A percentile compares a stretch with the other conserved stretches of the same genome.
Conservation (phyloP, 2,329 filamentous ascomycete species). For the Microsporum canis region DNA sequence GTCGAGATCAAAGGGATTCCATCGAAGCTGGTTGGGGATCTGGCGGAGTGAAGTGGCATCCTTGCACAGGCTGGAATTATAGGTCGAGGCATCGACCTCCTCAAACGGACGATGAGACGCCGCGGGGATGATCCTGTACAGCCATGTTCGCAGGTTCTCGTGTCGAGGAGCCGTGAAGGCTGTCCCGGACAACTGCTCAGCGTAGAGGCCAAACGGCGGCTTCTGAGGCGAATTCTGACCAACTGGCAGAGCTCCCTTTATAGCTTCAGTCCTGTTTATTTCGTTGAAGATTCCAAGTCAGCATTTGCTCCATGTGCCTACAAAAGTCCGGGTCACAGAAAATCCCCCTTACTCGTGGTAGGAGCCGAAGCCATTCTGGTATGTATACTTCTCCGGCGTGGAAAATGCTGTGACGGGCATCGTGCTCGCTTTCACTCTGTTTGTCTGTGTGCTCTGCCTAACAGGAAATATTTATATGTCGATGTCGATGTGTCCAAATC, state of each 20-base stretch:
- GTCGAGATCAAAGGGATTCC: constrained; percentile 67
- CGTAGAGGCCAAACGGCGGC: constrained; percentile 64
- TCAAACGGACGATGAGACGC: constrained; percentile 46
- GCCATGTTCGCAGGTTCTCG: constrained; percentile 60
- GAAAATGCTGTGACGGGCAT: constrained; percentile 57
- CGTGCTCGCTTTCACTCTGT: constrained; percentile 10
- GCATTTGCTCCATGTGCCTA: neutral
- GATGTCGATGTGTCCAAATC: neutral
- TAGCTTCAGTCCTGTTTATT: constrained; percentile 55
- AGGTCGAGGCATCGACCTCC: constrained; percentile 35
- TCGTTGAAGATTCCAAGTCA: neutral
- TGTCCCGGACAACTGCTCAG: constrained; percentile 65
- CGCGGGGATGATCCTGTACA: constrained; percentile 58
- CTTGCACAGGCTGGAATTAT: constrained; percentile 34
- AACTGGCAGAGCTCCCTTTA: constrained; percentile 61
- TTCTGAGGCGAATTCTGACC: constrained; percentile 76
- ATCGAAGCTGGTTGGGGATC: constrained; percentile 66
- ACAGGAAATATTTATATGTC: neutral
- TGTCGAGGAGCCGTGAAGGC: constrained; percentile 59
- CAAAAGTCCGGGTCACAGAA: neutral
- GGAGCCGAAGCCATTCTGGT: constrained; percentile 66
- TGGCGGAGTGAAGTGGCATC: constrained; percentile 41
- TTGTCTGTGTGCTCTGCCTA: neutral
- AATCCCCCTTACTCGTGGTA: constrained; percentile 58
- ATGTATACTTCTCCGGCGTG: constrained; percentile 58